Percentiles rank a stretch among this genome's conserved stretches.
phyloP scores from a whole-genome alignment of 768 basidiomycete genomes.

The Exsudoporus frostii region DNA sequence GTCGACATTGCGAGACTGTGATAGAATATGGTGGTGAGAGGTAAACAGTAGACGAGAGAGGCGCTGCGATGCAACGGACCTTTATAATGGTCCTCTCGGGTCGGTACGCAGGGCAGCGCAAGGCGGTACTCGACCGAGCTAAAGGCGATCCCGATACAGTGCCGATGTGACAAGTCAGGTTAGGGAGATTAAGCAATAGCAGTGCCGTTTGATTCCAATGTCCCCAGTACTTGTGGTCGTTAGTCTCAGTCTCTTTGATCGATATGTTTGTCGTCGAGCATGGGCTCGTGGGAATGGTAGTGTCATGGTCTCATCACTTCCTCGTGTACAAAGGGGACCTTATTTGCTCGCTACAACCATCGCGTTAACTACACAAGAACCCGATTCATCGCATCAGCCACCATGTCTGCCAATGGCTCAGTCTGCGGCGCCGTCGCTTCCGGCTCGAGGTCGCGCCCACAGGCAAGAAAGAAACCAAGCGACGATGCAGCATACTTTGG shows the following conservation, averaged over 20 bases:
- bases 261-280: background rate
- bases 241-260: background rate
- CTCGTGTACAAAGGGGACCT: conserved; percentile 2
- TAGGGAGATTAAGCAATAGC: background rate
- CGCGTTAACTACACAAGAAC: background rate
- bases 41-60: conserved; percentile 1
- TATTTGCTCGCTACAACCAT: conserved; percentile 1
- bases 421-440: conserved; percentile 30
- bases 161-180: background rate
- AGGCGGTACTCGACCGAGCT: conserved; percentile 25
- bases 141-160: conserved; percentile 8
- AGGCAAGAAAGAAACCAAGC: conserved; percentile 58
- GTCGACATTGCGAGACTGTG: conserved; percentile 69
- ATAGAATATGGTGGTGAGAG: conserved; percentile 12
- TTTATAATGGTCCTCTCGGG: conserved; percentile 18
- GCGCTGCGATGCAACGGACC: conserved; percentile 6
- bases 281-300: conserved; percentile 23
- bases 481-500: conserved; percentile 73
- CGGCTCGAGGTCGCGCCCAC: conserved; percentile 59
- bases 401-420: conserved; percentile 27
- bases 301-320: background rate
- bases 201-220: background rate
- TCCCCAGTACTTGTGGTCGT: background rate
- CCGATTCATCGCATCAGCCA: background rate
- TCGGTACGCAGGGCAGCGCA: conserved; percentile 10